Evolutionary conservation across 1,139 yeast genomes (phyloP).

Genomic region (Geotrichum macrosporum): DNA sequence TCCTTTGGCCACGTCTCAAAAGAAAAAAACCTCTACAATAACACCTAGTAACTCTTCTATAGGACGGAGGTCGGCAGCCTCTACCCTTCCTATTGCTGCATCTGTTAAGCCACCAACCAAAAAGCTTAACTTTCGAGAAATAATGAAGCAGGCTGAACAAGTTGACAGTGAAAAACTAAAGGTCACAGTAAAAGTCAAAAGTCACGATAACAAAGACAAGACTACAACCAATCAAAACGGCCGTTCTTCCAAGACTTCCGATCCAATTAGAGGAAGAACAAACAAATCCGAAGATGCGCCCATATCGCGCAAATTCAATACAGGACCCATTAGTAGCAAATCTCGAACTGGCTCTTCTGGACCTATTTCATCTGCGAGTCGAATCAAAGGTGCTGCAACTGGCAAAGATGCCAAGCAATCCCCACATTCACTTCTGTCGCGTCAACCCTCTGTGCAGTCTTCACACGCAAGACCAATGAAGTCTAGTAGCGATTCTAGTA

Average conservation of each 20-base stretch:
- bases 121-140: conserved; percentile 37
- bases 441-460: background rate
- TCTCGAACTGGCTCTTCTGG: conserved; percentile 7
- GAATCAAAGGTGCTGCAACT: background rate
- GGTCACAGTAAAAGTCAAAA: conserved; percentile 35
- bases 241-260: conserved; percentile 4
- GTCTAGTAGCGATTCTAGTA: background rate
- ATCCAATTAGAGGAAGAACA: background rate
- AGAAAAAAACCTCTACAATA: conserved; percentile 21
- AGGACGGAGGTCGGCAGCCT: too few species aligned
- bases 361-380: conserved; percentile 7
- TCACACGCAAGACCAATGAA: background rate
- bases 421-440: background rate
- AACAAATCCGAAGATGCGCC: background rate
- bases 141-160: conserved; percentile 39
- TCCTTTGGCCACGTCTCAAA: conserved; percentile 14
- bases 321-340: conserved; percentile 1
- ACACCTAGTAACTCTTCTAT: too few species aligned
- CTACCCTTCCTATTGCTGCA: conserved; percentile 11
- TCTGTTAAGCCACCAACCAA: conserved; percentile 18
- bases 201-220: conserved; percentile 9
- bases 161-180: conserved; percentile 38
- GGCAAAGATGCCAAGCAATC: conserved; percentile 7
- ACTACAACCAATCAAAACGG: background rate
- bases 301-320: conserved; percentile 7